Percentiles rank a stretch among this genome's conserved stretches.
Evolutionary conservation across 1,139 yeast genomes (phyloP).

Genomic region (Candida mesenterica): DNA sequence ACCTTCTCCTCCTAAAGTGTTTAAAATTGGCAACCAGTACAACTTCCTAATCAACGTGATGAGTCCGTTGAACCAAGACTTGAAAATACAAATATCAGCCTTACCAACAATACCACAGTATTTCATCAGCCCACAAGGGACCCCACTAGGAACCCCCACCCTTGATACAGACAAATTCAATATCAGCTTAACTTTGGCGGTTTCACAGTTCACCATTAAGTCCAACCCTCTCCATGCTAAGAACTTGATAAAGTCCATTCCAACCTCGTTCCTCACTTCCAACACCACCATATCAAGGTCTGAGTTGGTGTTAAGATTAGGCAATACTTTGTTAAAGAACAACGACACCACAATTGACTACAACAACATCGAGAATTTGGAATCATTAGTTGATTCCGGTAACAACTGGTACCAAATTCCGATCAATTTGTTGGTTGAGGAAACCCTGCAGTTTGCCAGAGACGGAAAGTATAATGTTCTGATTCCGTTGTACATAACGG

Average conservation of each 20-base stretch:
- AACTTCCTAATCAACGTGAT: conserved; percentile 29
- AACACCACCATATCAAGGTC: conserved; percentile 30
- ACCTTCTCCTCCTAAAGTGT: conserved; percentile 7
- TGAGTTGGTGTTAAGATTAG: conserved; percentile 31
- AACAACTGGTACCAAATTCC: conserved; percentile 40
- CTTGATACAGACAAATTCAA: conserved; percentile 13
- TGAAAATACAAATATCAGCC: conserved; percentile 18
- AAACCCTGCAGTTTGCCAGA: background rate
- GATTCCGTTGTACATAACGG: conserved; percentile 32
- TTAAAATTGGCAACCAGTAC: conserved; percentile 13
- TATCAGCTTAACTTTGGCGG: conserved; percentile 24
- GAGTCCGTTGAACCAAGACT: conserved; percentile 25
- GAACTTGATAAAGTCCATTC: conserved; percentile 25
- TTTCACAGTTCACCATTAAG: conserved; percentile 21
- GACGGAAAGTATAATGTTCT: conserved; percentile 10
- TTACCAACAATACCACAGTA: conserved; percentile 16
- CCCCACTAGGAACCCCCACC: conserved; percentile 2
- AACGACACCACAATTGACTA: conserved; percentile 7
- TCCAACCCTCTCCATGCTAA: conserved; percentile 14
- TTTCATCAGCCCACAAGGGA: conserved; percentile 12
- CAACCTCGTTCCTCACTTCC: conserved; percentile 33
- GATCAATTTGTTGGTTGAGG: conserved; percentile 16
- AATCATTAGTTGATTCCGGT: conserved; percentile 24
- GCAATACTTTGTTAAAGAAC: conserved; percentile 14
- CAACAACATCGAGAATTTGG: conserved; percentile 17